Base-by-base conservation (phyloP, 2,329 filamentous ascomycete species). In the Verticillium albo-atrum region DNA sequence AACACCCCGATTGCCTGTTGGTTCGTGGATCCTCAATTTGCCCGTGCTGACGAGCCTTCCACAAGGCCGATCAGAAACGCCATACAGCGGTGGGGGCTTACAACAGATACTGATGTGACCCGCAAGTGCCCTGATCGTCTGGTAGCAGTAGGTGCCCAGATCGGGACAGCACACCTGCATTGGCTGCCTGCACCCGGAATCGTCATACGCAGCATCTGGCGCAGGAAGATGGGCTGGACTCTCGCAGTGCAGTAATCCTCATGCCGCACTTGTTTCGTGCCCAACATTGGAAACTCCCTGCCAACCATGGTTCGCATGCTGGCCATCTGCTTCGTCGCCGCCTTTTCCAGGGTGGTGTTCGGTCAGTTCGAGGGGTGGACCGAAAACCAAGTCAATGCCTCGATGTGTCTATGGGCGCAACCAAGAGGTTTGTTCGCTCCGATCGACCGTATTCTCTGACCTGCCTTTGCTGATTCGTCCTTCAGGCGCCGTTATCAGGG, bases 331-430 rank as follows among this genome's bases (percentile, higher is more conserved):
- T 58, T 70, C 28, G 72, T 64, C 50, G 51, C 64, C 30, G 79
- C 76, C 20, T 65, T 66, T 37, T 67, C 66, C 51, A 68, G 68
- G 52, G 58, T 70, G 28, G 72, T 64, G 42, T 51, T 64, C 30
- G 79, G 76, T 20, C 82, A 83, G 61, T 72, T 76, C 68, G 67
- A 75, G 57, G 70, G 71, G 72, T 88, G 85, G 84, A 57, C 65
- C 17, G 52, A 70, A 1, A 71, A 73, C 37, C 82, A 88, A 68
- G 72, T 84, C 57, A 86, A 82, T 66, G 77, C 82, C 6, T 81
- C 80, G 14, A 82, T 89, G 68, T 89, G 86, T 68, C 71, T 70
- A 54, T 89, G 87, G 87, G 57, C 68, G 55, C 72, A 77, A 64
- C 73, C 74, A 14, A 72, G 77, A 74, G 77, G 77, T 78, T 66